phyloP scores from a whole-genome alignment of 257 asterid genomes.

The Fraxinus quadrangulata region DNA sequence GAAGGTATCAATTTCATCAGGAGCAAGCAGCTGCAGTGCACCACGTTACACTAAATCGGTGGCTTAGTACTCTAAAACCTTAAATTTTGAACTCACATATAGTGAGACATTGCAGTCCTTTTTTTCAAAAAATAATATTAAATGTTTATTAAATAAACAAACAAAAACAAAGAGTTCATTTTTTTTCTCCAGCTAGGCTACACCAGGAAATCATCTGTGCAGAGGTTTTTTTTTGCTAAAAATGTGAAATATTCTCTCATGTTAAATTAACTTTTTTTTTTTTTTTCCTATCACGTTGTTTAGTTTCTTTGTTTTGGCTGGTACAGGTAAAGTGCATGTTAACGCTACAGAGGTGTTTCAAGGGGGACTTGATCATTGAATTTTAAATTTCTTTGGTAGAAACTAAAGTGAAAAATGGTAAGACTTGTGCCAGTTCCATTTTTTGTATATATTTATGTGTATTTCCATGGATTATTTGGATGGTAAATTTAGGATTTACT shows the following conservation, averaged over 20 bases:
- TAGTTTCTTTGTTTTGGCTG: conserved; percentile 20
- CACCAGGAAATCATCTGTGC: conserved; percentile 26
- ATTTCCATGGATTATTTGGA: conserved; percentile 8
- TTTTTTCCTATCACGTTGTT: conserved; percentile 15
- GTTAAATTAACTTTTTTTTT: too few relatives aligned
- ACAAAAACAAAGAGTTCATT: conserved; percentile 3
- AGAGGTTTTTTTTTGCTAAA: conserved; percentile 26
- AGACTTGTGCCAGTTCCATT: not conserved
- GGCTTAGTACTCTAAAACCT: conserved; percentile 34
- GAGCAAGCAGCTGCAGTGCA: conserved; percentile 2
- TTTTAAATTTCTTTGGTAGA: conserved; percentile 18
- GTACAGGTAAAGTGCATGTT: conserved; percentile 12
- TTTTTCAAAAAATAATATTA: conserved; percentile 7
- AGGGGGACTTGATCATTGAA: conserved; percentile 26
- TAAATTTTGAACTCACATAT: conserved; percentile 20
- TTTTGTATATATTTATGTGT: not conserved
- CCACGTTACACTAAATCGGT: conserved; percentile 35
- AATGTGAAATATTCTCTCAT: not conserved
- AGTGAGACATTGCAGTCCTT: conserved; percentile 21
- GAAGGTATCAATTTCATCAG: too few relatives aligned
- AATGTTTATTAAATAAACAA: conserved; percentile 9
- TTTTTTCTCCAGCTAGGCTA: conserved; percentile 36
- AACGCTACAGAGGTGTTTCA: not conserved
- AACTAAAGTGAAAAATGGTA: conserved; percentile 34
- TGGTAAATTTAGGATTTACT: conserved; percentile 8